Evolutionary conservation across 1,139 yeast genomes (phyloP).

Genomic region (Suhomyces terraborum): DNA sequence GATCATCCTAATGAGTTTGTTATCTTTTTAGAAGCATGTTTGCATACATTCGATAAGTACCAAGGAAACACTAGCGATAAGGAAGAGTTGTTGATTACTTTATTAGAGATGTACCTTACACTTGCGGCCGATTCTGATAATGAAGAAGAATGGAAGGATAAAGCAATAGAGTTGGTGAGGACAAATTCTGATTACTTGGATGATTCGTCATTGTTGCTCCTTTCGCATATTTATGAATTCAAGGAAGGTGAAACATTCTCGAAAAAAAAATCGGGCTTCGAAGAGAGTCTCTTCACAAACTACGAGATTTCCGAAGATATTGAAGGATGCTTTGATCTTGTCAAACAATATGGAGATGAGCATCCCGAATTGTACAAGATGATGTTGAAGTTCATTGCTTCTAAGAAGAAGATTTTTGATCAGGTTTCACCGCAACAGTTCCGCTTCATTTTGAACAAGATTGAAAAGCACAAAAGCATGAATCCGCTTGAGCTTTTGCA

Average conservation of each 20-base stretch:
- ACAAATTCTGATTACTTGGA: conserved; percentile 52
- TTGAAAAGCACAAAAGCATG: conserved; percentile 56
- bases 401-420: conserved; percentile 54
- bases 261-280: conserved; percentile 48
- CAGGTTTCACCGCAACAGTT: conserved; percentile 58
- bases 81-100: conserved; percentile 70
- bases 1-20: conserved; percentile 87
- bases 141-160: conserved; percentile 57
- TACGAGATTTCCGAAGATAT: conserved; percentile 62
- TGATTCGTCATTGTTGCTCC: conserved; percentile 58
- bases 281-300: conserved; percentile 67
- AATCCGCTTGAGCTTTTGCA: conserved; percentile 79
- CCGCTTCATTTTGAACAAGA: conserved; percentile 49
- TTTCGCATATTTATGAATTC: conserved; percentile 67
- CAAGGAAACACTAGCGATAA: conserved; percentile 73
- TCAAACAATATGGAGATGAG: conserved; percentile 59
- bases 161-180: conserved; percentile 58
- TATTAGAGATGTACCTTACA: conserved; percentile 78
- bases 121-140: conserved; percentile 45
- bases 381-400: conserved; percentile 66
- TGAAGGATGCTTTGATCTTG: conserved; percentile 54
- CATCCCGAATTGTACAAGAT: conserved; percentile 68
- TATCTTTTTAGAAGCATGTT: conserved; percentile 89
- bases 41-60: conserved; percentile 73
- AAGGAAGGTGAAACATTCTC: conserved; percentile 47